These are phyloP conservation scores for Acacia acuminata DNA, from an alignment of 306 rosid species.

Conservation along the genomic window DNA sequence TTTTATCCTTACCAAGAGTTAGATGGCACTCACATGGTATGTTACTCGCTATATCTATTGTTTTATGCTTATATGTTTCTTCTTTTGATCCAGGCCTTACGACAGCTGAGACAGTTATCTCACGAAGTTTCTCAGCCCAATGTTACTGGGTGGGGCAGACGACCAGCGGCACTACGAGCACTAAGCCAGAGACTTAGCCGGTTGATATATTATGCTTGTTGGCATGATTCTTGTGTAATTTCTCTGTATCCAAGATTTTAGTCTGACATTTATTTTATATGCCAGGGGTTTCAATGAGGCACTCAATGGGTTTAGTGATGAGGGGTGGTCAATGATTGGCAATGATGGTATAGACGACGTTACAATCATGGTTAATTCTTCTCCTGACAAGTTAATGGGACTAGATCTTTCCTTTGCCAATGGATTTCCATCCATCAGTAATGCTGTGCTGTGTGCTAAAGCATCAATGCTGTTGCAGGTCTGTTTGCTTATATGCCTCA, in stretches of 20 bases:
- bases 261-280: not conserved
- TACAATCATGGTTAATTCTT: constrained; percentile 63
- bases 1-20: not conserved
- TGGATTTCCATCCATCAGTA: constrained; percentile 17
- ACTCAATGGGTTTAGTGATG: constrained; percentile 82
- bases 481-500: not conserved
- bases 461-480: constrained; percentile 95
- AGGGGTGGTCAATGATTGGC: constrained; percentile 77
- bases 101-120: constrained; percentile 17
- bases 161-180: constrained; percentile 10
- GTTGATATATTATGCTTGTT: not conserved
- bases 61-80: not conserved
- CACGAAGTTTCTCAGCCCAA: constrained; percentile 15
- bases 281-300: constrained; percentile 88
- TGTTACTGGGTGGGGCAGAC: constrained; percentile 19
- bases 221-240: not conserved
- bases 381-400: constrained; percentile 53
- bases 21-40: not conserved
- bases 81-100: constrained; percentile 8
- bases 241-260: not conserved
- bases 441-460: constrained; percentile 78
- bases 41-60: not conserved
- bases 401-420: constrained; percentile 23
- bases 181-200: constrained; percentile 22
- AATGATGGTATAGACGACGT: constrained; percentile 87